Evolutionary conservation across 2,329 filamentous ascomycete genomes (phyloP), one percentile per base, ranked within the genome.

Genomic region (Colletotrichum camelliae): DNA sequence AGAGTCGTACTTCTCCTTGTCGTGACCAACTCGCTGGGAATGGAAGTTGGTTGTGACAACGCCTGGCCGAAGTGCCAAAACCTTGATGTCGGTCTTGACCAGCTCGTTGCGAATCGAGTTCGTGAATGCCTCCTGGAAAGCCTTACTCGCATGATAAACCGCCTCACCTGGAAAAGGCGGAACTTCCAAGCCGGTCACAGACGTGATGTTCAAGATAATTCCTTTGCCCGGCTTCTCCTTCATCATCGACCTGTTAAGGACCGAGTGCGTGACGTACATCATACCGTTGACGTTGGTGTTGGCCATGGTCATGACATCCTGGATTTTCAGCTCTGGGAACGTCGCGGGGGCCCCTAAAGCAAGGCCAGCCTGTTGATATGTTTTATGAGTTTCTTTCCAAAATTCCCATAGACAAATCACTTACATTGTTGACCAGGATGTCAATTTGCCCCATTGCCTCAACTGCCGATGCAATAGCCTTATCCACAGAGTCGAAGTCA

Each of bases 31-130:
- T 18, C 88, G 80, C 67, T 85, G 84, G 57, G 83, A 80, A 76
- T 89, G 88, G 65, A 89, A 90, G 74, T 89, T 82, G 0, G 86
- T 89, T 5, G 84, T 85, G 13, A 88, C 87, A n/a, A 85, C 84
- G 0, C 88, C 88, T 0, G 88, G 88, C 37, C 88, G 79, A 16
- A 89, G 75, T 1, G 85, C 86, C 8, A 89, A 72, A 0, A 89
- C 87, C n/a, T 85, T 84, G 70, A 89, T 87, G 75, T 88, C 85
- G 0, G 87, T 88, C 4, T 84, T 86, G 27, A 77, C 80, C 10
- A 89, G 78, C 79, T 91, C 89, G 21, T 83, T 88, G 1, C 88
- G 81, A 12, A 90, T 82, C 2, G 84, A 83, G 70, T 90, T 89
- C 0, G 86, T 87, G 76, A 90, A 89, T 0, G 81, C 88, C 70